Percentiles rank a stretch among this genome's conserved stretches.
These are phyloP conservation scores for Komagataea norvegica DNA, from an alignment of 1,139 yeast species.

Conservation along the genomic window DNA sequence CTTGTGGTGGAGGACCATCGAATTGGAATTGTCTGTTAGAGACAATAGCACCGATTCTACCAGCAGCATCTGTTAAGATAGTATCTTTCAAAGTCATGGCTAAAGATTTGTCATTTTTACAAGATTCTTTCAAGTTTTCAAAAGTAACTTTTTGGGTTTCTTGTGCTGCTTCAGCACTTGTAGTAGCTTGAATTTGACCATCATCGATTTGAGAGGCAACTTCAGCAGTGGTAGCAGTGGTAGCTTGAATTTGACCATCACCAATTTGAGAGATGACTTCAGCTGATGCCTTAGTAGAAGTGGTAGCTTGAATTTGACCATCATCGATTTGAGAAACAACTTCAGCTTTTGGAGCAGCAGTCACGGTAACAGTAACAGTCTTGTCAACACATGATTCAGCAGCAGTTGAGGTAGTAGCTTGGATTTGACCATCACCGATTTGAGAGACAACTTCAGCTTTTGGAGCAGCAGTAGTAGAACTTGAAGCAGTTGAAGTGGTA, in stretches of 20 bases:
- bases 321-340: slow-evolving; percentile 24
- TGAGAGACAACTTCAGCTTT: slow-evolving; percentile 39
- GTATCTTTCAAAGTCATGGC: slow-evolving; percentile 49
- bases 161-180: slow-evolving; percentile 26
- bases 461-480: slow-evolving; percentile 11
- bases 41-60: slow-evolving; percentile 78
- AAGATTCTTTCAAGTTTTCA: slow-evolving; percentile 39
- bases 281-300: slow-evolving; percentile 21
- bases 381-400: slow-evolving; percentile 15
- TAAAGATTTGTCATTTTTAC: slow-evolving; percentile 49
- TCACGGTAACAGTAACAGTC: slow-evolving; percentile 27
- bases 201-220: slow-evolving; percentile 25
- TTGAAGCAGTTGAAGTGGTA: slow-evolving; percentile 26
- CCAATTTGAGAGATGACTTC: slow-evolving; percentile 31
- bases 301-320: slow-evolving; percentile 27
- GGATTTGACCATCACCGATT: slow-evolving; percentile 54
- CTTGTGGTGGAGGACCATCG: slow-evolving; percentile 90
- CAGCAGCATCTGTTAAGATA: slow-evolving; percentile 54
- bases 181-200: slow-evolving; percentile 26
- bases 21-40: slow-evolving; percentile 87
- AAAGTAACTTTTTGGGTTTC: slow-evolving; percentile 2
- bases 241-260: slow-evolving; percentile 28
- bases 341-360: slow-evolving; percentile 20
- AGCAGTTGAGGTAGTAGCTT: slow-evolving; percentile 32
- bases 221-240: slow-evolving; percentile 23